Evolutionary conservation across 2,329 filamentous ascomycete genomes (phyloP), one percentile per base, ranked within the genome.

Genomic region (Bipolaris bicolor): DNA sequence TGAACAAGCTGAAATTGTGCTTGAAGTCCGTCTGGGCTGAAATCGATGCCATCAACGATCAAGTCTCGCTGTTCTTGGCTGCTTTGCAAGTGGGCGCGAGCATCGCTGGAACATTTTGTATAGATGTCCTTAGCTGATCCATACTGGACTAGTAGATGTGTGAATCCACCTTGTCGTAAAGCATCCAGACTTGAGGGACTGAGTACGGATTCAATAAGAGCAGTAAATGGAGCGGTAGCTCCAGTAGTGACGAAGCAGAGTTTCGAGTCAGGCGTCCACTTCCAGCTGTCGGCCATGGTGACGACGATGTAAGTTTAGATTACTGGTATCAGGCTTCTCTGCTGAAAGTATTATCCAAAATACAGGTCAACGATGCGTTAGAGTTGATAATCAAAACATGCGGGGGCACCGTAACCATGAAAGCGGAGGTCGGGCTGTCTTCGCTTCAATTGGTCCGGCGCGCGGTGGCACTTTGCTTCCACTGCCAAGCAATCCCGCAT

Each of bases 181-280:
- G 83, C 80, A 5, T 79, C 65, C 60, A 96, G 81, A 70, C 95
- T 93, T 0, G 75, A 66, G 0, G 83, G 78, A 16, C 82, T 78
- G 5, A 96, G 79, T 10, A 89, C 84, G 31, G 88, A 85, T 41
- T 83, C 78, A 54, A 97, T 84, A 2, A 99, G 84, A 6, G 82
- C 77, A 50, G 84, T 82, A 77, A 99, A 99, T 18, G 89, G 86
- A 15, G 93, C 92, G 0, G 94, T 99, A 5, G 95, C 94, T 55
- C 95, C 95, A 29, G 97, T 90, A 0, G 95, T 98, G 53, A 97
- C 89, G 64, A 99, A 90, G 73, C 91, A 95, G 51, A 80, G 80
- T 61, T 80, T 82, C 41, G 66, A 66, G 20, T 51, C 50, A 39
- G 63, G 9, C 10, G 61, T 63, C 65, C 63, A 67, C 11, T 59